phyloP scores from a whole-genome alignment of 164 flowering plant genomes.

The Buxus sempervirens region DNA sequence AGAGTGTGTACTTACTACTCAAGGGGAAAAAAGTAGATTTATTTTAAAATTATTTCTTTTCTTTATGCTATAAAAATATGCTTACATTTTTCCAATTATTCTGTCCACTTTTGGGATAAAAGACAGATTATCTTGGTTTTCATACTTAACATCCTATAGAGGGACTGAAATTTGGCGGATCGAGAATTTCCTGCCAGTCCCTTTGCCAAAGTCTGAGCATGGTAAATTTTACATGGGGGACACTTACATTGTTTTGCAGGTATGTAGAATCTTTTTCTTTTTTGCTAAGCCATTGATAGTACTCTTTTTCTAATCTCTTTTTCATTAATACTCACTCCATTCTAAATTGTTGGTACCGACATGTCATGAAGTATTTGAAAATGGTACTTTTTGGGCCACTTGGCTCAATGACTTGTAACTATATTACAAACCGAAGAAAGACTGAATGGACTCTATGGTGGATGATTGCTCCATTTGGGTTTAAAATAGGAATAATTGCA shows the following conservation, averaged over 20 bases:
- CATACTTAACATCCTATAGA: constrained; percentile 56
- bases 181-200: constrained; percentile 89
- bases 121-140: constrained; percentile 1
- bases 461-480: too few species aligned
- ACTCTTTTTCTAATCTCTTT: too few species aligned
- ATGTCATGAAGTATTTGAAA: too few species aligned
- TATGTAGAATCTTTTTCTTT: constrained; percentile 14
- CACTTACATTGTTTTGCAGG: constrained; percentile 88
- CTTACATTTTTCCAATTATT: not conserved
- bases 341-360: too few species aligned
- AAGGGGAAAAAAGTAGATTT: not conserved
- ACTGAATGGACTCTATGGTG: too few species aligned
- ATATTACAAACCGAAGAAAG: too few species aligned
- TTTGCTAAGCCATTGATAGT: too few species aligned
- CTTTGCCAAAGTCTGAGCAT: constrained; percentile 77
- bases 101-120: not conserved
- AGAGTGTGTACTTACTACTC: not conserved
- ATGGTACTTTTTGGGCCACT: too few species aligned
- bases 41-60: not conserved
- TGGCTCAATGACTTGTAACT: too few species aligned
- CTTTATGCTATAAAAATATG: not conserved
- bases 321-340: too few species aligned
- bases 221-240: constrained; percentile 93
- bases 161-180: constrained; percentile 98
- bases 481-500: too few species aligned